Base-by-base conservation (phyloP, 2,329 filamentous ascomycete genomes). In the Neopestalotiopsis clavispora region DNA sequence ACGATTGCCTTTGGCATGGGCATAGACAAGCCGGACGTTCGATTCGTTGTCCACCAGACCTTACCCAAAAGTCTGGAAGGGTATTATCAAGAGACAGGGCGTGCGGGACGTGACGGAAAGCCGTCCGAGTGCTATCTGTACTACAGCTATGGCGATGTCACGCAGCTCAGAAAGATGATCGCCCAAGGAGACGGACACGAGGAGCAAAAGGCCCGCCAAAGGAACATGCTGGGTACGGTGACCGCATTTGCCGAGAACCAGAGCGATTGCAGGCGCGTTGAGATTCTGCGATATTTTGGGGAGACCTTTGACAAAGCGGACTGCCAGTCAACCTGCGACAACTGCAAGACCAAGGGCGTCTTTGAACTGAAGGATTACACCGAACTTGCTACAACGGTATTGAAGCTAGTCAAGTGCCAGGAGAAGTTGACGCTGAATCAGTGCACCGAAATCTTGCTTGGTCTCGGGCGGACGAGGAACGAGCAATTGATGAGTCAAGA, bases 1-100 rank as follows among this genome's bases (percentile, higher is more conserved):
- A 99, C 96, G 0, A 98, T 99, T 79, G 96, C 96, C 30, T 99
- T 99, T 78, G 96, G 96, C 6, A 99, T 99, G 96, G 96, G 96
- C n/a, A 99, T 99, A 72, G 96, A 99, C 83, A 99, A 99, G 79
- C 89, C 95, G 0, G 92, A 99, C 78, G 96, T 99, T 62, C 92
- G 96, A 34, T 99, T 97, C 78, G 96, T 99, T 42, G 94, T 99
- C 56, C 97, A 99, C 77, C 92, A 97, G 75, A 93, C 91, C 58
- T 86, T 99, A 5, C 96, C 96, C 1, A 98, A 99, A 80, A 98
- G 94, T 75, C 84, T 99, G 67, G 96, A 99, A 81, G 96, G 96
- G 0, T 99, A 99, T 79, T 99, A 99, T 77, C 96, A 99, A 78
- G 96, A 99, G 80, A 99, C 96, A 59, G 96, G 96, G 1, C 92